Evolutionary conservation across 352 stramenopile genomes (phyloP), one percentile per base, ranked within the genome.

Genomic region (Elongisporangium anandrum): DNA sequence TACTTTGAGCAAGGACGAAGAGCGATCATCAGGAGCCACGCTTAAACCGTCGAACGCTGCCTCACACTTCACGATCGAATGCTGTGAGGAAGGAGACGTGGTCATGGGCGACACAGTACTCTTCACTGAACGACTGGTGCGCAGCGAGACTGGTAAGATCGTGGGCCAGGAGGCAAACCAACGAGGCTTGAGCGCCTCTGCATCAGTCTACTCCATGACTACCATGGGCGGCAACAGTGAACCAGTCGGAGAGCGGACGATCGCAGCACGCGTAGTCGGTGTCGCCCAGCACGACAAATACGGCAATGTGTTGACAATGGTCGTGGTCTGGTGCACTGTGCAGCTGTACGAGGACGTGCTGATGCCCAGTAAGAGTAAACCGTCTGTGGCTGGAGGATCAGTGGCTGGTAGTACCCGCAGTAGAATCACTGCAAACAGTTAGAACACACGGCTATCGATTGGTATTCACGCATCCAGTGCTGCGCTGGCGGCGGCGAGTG

Each of bases 121-220:
- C 49, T 97, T 97, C 59, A 95, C 88, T 21, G 91, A 98, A 65
- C 81, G 92, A 17, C 77, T 98, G n/a, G 81, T 88, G 52, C 75
- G 70, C 22, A 76, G 50, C n/a, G 70, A 69, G 29, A 69, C 57
- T 13, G 66, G 56, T 34, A 77, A 82, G 63, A 73, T 73, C 54
- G 58, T 64, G 34, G 57, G 56, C 53, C 65, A 70, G 66, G 49
- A 64, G 41, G 52, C 9, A 58, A 5, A 51, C 60, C 39, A 19
- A 52, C 51, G 7, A 39, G 20, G 34, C 59, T 69, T 34, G 24
- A 15, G 52, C 51, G 10, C 60, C 55, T 34, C 61, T 4, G 22
- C 68, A 7, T 90, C 78, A 0, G 64, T 88, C n/a, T 90, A 82
- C 55, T 89, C 80, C 16, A 59, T 61, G 5, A 55, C 60, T 9